A percentile compares a stretch with the other conserved stretches of the same genome.
Evolutionary conservation across 148 eudicot genomes (phyloP).

Genomic region (Gaultheria prostrata): DNA sequence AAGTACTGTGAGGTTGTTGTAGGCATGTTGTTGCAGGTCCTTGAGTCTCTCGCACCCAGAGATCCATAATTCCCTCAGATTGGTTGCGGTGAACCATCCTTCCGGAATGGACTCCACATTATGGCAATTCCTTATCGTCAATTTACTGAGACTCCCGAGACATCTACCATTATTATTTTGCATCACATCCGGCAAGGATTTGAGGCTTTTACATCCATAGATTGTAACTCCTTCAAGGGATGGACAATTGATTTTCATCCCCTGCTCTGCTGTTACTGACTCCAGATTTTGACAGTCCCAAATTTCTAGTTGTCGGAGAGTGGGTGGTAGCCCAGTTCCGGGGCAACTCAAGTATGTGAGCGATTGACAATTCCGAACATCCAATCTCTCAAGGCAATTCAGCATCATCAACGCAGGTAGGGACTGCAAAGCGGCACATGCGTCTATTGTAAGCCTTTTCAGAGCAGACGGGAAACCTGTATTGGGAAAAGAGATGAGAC

Average conservation of each 20-base stretch:
- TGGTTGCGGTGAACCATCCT: slow-evolving; percentile 5
- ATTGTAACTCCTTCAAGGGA: neutral
- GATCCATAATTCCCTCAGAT: neutral
- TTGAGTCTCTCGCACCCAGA: neutral
- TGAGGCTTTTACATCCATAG: neutral
- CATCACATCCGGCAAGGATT: neutral
- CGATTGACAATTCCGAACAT: neutral
- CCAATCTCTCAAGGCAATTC: neutral
- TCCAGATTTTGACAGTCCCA: neutral
- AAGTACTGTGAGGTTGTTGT: neutral
- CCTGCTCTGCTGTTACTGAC: neutral
- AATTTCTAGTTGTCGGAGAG: neutral
- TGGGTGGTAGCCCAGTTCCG: neutral
- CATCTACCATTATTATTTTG: neutral
- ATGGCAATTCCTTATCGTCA: neutral
- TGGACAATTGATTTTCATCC: neutral
- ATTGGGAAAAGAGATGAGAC: neutral
- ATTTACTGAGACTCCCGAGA: neutral
- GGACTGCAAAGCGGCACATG: neutral
- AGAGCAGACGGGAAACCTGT: neutral
- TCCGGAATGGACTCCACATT: neutral
- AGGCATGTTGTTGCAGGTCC: neutral
- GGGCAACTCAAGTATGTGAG: neutral
- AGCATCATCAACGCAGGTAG: neutral
- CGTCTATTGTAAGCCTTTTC: neutral